Conservation (phyloP, 228 moss, liverwort and hornwort species). For the Sphagnum magellanicum region DNA sequence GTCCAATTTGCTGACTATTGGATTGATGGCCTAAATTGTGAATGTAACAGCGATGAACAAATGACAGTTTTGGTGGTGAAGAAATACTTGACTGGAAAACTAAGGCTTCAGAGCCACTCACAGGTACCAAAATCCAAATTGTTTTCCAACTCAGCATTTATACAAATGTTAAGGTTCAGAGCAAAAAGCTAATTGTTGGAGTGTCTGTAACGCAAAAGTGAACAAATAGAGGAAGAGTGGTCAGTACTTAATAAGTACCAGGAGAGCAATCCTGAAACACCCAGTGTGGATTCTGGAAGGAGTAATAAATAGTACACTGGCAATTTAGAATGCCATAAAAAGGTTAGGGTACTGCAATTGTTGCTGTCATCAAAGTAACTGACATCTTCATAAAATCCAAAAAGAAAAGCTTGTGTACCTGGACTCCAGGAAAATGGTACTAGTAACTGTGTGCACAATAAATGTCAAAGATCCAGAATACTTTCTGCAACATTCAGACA, state of each 20-base stretch:
- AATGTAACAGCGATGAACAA: slow-evolving; percentile 59
- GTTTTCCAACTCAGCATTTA: slow-evolving; percentile 23
- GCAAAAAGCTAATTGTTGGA: neutral
- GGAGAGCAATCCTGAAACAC: too few species aligned
- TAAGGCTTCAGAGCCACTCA: slow-evolving; percentile 56
- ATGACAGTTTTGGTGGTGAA: slow-evolving; percentile 83
- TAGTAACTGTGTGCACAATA: neutral
- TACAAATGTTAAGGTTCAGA: neutral
- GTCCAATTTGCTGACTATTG: too few species aligned
- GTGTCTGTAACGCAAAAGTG: neutral
- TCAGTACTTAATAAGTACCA: too few species aligned
- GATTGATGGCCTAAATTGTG: neutral
- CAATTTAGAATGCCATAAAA: too few species aligned
- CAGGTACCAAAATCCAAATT: too few species aligned
- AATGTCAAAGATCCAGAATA: neutral
- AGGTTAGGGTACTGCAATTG: too few species aligned
- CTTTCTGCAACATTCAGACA: neutral
- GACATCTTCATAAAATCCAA: too few species aligned
- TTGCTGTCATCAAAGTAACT: too few species aligned
- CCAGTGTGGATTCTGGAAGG: too few species aligned
- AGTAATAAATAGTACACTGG: too few species aligned
- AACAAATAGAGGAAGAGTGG: neutral
- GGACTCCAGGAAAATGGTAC: neutral
- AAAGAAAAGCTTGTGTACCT: neutral
- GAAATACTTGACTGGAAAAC: slow-evolving; percentile 73